Base-by-base conservation (phyloP, 1,284 basidiomycete genomes). In the Ceratobasidium sp. region DNA sequence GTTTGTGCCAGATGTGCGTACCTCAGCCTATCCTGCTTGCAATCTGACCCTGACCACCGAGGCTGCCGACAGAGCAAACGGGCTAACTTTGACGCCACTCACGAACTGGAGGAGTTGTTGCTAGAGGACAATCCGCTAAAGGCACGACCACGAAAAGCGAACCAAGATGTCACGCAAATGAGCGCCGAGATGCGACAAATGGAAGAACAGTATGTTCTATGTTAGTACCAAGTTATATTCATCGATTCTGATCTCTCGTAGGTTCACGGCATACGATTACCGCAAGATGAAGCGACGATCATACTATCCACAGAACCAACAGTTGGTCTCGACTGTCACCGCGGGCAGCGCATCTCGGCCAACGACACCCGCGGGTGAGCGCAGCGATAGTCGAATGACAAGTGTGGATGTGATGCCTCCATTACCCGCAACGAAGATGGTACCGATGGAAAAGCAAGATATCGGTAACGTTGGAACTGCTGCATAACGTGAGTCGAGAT, bases 21-120 rank as follows among this genome's bases (percentile, higher is more conserved):
- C 41, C 69, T 50, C 28, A 55, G 9, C 34, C 48, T 36, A 4
- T 72, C 46, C 71, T 57, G 72, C 10, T 16, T 21, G 9, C n/a
- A 18, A 34, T 32, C 80, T 80, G 69, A 79, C 81, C 81, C 45
- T 55, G 53, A 53, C 58, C 16, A 48, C 34, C 4, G 28, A 21
- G 23, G 30, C 45, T 45, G 16, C 28, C 18, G 16, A 28, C 80
- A 97, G 94, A 90, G 91, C 26, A 98, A 98, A 83, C 97, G 97
- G 81, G 95, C 97, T 23, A 98, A 99, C 81, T 99, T 98, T 80
- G 97, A 99, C 79, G 96, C 96, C n/a, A 97, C 97, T 16, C 96
- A 98, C 79, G 97, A 99, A 81, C 82, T 99, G 39, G 97, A 99
- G 79, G 97, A 99, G 82, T 83, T 99, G 46, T 80, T 99, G 41